phyloP scores from a whole-genome alignment of 306 rosid species.

The Vigna reflexopilosa region DNA sequence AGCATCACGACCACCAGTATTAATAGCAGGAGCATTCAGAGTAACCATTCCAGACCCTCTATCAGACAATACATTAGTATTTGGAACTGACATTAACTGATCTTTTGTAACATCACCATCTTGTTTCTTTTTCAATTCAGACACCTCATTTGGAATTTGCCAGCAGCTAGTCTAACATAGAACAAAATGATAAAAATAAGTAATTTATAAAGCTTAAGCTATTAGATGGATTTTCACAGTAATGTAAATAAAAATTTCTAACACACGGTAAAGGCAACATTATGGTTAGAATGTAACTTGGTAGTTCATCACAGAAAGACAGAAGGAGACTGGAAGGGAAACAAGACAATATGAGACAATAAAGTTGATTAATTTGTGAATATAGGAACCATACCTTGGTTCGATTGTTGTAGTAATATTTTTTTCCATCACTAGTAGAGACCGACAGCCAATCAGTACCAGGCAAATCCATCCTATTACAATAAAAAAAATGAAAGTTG shows the following conservation, averaged over 20 bases:
- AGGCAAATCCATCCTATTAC: slow-evolving; percentile 69
- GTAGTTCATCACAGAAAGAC: slow-evolving; percentile 6
- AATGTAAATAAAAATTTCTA: slow-evolving; percentile 2
- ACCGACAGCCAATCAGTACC: slow-evolving; percentile 95
- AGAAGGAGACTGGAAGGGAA: slow-evolving; percentile 10
- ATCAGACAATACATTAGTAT: slow-evolving; percentile 64
- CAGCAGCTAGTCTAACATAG: slow-evolving; percentile 86
- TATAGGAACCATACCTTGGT: slow-evolving; percentile 72
- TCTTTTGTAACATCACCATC: slow-evolving; percentile 71
- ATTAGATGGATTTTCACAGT: neutral
- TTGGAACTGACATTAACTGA: slow-evolving; percentile 59
- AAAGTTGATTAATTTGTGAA: neutral
- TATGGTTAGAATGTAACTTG: neutral
- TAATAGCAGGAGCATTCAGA: slow-evolving; percentile 89
- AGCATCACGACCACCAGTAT: slow-evolving; percentile 95
- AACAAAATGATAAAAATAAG: slow-evolving; percentile 29
- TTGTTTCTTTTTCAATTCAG: slow-evolving; percentile 84
- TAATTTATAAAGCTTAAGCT: neutral
- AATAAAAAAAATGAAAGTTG: slow-evolving; percentile 28
- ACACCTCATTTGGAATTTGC: slow-evolving; percentile 96
- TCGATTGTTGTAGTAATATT: slow-evolving; percentile 82
- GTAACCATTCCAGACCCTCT: slow-evolving; percentile 71
- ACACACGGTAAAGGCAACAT: neutral
- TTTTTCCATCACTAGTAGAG: slow-evolving; percentile 86
- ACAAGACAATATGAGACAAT: slow-evolving; percentile 5